Evolutionary conservation across 768 basidiomycete genomes (phyloP), one percentile per base, ranked within the genome.

Genomic region (Boletales sp.): DNA sequence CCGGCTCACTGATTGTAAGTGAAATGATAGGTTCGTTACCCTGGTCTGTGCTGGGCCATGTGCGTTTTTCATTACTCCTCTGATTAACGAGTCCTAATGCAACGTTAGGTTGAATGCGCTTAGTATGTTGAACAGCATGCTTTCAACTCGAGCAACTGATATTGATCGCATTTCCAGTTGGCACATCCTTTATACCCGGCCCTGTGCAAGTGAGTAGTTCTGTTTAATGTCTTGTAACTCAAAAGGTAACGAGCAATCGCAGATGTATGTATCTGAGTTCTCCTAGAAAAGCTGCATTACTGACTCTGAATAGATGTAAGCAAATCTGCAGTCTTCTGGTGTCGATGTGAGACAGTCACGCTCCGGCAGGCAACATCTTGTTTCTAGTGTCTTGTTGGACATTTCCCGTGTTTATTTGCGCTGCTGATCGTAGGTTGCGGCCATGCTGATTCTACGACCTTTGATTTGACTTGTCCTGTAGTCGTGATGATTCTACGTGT

Each of bases 401-500:
- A 2, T 54, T 31, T 15, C 19, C 27, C 1, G 12, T 58, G 15
- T 58, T 54, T 39, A 17, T 51, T 40, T 24, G 40, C 43, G 49
- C 41, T 34, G 40, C 49, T 5, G 56, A 58, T 39, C 42, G 56
- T 58, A 11, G 37, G 57, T 43, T 32, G 17, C 4, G n/a, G 13
- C 17, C 2, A 4, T 4, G 2, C 12, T 13, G 0, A 13, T n/a
- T 30, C 15, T 2, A 5, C 19, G 9, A 15, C 11, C 7, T n/a
- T 31, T 6, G 18, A 13, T 14, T 24, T 42, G 8, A 8, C 18
- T 32, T 29, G 3, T 13, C 17, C 31, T 37, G 12, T 3, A 58
- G 57, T 58, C 5, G 15, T 57, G 13, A 58, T 58, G 56, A 37
- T 58, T 17, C 24, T 58, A 9, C 42, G 55, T 0, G 55, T 57